Base-by-base conservation (phyloP, 345 rosid genomes). In the Moricandia moricandioides region DNA sequence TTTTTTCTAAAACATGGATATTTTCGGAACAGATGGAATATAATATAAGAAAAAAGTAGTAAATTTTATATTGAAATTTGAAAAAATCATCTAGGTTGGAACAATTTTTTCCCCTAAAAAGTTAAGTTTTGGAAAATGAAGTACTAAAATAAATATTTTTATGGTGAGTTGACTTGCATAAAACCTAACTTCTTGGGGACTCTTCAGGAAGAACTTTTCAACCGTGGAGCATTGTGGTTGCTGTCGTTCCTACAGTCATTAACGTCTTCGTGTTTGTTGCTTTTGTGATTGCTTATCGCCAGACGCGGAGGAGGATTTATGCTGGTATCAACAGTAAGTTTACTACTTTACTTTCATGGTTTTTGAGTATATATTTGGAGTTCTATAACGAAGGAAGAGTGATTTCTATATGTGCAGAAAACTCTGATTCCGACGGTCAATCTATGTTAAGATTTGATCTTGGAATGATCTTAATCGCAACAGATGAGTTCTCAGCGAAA, bases 401-500 rank as follows among this genome's bases (percentile, higher is more conserved):
- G 11, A 13, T 7, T 21, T 11, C 8, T 34, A 1, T 67, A 47
- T 71, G 45, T 72, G 77, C 73, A 78, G 77, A 72, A 9, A 49
- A 30, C 26, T 30, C 59, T 37, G 77, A 61, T 30, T 66, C 69
- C 8, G 77, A 78, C 52, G 65, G 39, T 60, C 77, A 52, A 5
- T 60, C 77, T 39, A 78, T 26, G 73, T 21, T 54, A 37, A 37
- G 70, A 31, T 78, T 52, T 72, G 69, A 72, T 78, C 73, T 78
- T 31, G 78, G 65, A n/a, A 72, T 54, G 59, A 72, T 78, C 13
- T 27, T 72, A 35, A 51, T 24, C 1, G 79, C 81, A 63, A 67
- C 72, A 0, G 21, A 77, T 70, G 79, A 79, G 9, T 85, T 83
- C 77, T 71, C 82, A 4, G 35, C 34, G 0, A 60, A 31, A 58